These are phyloP conservation scores for Trichoderma asperelloides DNA, from an alignment of 495 filamentous ascomycete genomes.

Conservation along the genomic window DNA sequence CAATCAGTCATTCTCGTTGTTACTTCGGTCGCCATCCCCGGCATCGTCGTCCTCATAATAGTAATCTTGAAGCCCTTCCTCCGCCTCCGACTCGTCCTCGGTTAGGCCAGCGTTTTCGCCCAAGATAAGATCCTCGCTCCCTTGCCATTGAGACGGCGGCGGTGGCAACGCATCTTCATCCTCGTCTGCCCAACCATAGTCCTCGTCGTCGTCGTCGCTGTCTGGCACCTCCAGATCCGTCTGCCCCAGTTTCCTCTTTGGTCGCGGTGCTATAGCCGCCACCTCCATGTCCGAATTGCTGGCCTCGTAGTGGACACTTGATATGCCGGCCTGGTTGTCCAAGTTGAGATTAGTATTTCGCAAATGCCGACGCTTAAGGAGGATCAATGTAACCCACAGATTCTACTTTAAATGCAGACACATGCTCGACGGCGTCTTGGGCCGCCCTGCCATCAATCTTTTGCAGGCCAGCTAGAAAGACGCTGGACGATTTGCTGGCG, in stretches of 20 bases:
- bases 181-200: constrained; percentile 43
- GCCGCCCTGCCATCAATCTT: constrained; percentile 33
- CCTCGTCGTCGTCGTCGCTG: constrained; percentile 39
- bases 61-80: background rate
- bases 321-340: constrained; percentile 18
- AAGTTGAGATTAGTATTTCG: constrained; percentile 12
- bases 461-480: constrained; percentile 35
- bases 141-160: constrained; percentile 43
- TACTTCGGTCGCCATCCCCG: constrained; percentile 8
- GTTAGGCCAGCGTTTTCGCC: constrained; percentile 14
- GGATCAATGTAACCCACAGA: constrained; percentile 21
- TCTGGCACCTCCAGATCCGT: constrained; percentile 39
- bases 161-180: constrained; percentile 35
- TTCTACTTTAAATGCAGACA: constrained; percentile 33
- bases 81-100: constrained; percentile 8
- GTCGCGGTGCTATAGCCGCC: constrained; percentile 14
- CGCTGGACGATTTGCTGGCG: constrained; percentile 18
- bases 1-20: background rate
- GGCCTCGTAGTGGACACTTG: constrained; percentile 17
- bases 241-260: constrained; percentile 36
- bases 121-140: constrained; percentile 41
- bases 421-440: constrained; percentile 18
- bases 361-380: constrained; percentile 1
- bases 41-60: background rate
- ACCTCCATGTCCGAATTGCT: constrained; percentile 12